phyloP scores from a whole-genome alignment of 305 asterid genomes.

The Fraxinus xanthoxyloides region DNA sequence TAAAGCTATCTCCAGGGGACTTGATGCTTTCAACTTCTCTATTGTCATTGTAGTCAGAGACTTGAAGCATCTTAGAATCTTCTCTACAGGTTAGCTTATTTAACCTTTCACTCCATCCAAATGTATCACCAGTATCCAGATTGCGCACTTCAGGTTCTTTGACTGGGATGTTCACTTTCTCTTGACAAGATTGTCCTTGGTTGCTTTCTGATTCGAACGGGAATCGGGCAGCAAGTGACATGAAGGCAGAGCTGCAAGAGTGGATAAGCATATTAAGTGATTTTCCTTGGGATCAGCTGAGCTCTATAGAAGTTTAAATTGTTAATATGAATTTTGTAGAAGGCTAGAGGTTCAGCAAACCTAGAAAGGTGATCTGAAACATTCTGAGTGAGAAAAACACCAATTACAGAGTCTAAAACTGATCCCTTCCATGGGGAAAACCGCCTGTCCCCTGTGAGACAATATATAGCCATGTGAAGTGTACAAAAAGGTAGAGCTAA shows the following conservation, averaged over 20 bases:
- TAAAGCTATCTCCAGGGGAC: constrained; percentile 31
- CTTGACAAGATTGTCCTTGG: constrained; percentile 36
- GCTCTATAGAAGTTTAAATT: constrained; percentile 5
- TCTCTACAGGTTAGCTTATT: constrained; percentile 33
- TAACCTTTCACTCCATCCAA: constrained; percentile 42
- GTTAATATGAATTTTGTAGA: neutral
- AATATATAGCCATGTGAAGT: neutral
- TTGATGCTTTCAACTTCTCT: constrained; percentile 36
- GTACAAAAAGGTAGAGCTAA: neutral
- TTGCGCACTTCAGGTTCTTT: constrained; percentile 50
- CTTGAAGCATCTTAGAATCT: constrained; percentile 36
- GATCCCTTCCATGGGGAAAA: neutral
- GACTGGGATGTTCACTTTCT: constrained; percentile 29
- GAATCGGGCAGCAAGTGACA: neutral
- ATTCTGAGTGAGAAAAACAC: neutral
- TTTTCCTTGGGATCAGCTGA: constrained; percentile 12
- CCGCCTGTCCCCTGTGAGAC: neutral
- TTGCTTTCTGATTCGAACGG: neutral
- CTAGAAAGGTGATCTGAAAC: constrained; percentile 92
- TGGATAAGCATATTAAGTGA: constrained; percentile 9
- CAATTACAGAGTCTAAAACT: neutral
- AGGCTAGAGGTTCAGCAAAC: constrained; percentile 37
- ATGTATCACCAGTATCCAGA: constrained; percentile 42
- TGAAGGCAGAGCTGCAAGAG: constrained; percentile 29
- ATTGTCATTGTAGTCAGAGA: constrained; percentile 30